A percentile compares a stretch with the other conserved stretches of the same genome.
phyloP scores from a whole-genome alignment of 1,284 basidiomycete species.

The Irpex sp. region DNA sequence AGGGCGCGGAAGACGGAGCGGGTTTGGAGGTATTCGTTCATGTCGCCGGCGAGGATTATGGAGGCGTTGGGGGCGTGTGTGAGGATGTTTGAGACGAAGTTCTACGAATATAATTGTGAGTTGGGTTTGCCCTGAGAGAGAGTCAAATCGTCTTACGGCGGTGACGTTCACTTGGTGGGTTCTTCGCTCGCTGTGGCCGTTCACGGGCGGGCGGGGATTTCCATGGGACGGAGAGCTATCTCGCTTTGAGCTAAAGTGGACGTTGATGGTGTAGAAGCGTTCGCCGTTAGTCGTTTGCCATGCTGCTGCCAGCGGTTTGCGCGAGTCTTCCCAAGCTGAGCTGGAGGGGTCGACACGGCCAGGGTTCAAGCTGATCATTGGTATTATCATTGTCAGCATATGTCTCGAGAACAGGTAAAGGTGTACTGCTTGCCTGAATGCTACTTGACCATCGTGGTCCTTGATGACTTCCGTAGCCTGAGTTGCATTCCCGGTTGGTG shows the following conservation, averaged over 20 bases:
- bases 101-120: constrained; percentile 25
- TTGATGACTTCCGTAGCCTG: constrained; percentile 14
- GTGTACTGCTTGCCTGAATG: constrained; percentile 12
- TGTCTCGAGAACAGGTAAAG: not conserved
- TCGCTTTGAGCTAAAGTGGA: constrained; percentile 56
- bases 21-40: constrained; percentile 56
- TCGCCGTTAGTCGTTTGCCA: constrained; percentile 45
- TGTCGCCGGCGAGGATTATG: constrained; percentile 55
- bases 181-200: constrained; percentile 43
- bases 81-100: constrained; percentile 45
- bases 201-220: constrained; percentile 54
- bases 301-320: constrained; percentile 57
- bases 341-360: constrained; percentile 57
- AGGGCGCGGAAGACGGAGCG: constrained; percentile 46
- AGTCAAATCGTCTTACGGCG: constrained; percentile 30
- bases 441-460: constrained; percentile 16
- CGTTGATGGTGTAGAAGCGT: constrained; percentile 53
- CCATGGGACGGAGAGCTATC: constrained; percentile 52
- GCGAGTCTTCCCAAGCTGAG: constrained; percentile 49
- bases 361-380: constrained; percentile 45
- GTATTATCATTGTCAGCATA: no score
- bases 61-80: constrained; percentile 39
- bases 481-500: constrained; percentile 20
- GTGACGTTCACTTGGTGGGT: constrained; percentile 46
- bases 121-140: not conserved